Conservation (phyloP, 768 basidiomycete genomes). For the Heimioporus sp. region DNA sequence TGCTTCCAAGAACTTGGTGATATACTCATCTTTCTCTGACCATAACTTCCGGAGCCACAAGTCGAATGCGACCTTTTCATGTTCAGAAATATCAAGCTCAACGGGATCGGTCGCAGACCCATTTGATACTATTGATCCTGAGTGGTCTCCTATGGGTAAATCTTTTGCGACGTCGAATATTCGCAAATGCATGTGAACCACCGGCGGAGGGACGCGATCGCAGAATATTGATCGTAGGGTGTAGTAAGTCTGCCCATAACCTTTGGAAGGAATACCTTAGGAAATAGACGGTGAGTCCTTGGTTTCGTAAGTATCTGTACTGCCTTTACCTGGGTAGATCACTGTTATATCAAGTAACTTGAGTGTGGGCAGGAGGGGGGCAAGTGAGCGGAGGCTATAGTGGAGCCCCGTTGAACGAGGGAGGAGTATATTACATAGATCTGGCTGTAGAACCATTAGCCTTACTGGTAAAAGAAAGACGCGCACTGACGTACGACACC, state of each 20-base stretch:
- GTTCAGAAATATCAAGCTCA: conserved; percentile 51
- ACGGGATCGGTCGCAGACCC: conserved; percentile 29
- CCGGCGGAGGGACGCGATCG: conserved; percentile 76
- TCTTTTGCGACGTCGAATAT: conserved; percentile 65
- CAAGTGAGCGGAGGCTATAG: conserved; percentile 78
- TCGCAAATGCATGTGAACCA: conserved; percentile 84
- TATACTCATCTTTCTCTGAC: conserved; percentile 78
- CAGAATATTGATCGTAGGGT: conserved; percentile 88
- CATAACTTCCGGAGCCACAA: conserved; percentile 80
- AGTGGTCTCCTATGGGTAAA: conserved; percentile 68
- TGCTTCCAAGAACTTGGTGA: conserved; percentile 61
- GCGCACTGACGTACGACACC: conserved; percentile 67
- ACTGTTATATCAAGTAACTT: conserved; percentile 89
- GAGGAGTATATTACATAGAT: conserved; percentile 78
- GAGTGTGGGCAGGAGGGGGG: conserved; percentile 72
- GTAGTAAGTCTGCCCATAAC: conserved; percentile 87
- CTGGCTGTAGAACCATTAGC: conserved; percentile 48
- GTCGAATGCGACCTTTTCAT: conserved; percentile 71
- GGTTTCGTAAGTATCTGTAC: background rate
- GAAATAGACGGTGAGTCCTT: background rate
- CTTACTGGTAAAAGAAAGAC: conserved; percentile 1
- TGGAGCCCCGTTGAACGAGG: conserved; percentile 92
- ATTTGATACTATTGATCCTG: conserved; percentile 31
- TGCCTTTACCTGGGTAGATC: conserved; percentile 73
- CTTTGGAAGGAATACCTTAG: conserved; percentile 70